A percentile compares a stretch with the other conserved stretches of the same genome.
phyloP scores from a whole-genome alignment of 208 protist species.

The Acanthamoeba sp. region DNA sequence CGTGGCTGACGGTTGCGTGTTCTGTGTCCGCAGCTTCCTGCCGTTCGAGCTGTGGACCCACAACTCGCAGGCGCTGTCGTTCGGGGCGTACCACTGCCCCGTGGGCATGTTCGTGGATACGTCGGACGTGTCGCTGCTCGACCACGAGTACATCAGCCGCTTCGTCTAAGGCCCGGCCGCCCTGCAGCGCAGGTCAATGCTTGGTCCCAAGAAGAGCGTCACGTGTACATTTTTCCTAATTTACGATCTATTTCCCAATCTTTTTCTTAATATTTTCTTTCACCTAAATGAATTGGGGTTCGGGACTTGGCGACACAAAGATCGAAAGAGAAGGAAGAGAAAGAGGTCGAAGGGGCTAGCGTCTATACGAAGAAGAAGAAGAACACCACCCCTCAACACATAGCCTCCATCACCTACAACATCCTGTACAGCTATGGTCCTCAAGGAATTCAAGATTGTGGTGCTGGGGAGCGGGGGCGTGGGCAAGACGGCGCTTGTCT shows the following conservation, averaged over 20 bases:
- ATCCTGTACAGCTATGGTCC: background rate
- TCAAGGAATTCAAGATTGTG: constrained; percentile 67
- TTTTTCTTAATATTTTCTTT: too few relatives aligned
- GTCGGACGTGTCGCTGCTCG: background rate
- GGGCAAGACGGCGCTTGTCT: constrained; percentile 53
- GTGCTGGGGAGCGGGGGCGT: constrained; percentile 58
- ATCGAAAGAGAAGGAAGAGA: too few relatives aligned
- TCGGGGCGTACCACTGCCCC: constrained; percentile 13
- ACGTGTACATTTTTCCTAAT: too few relatives aligned
- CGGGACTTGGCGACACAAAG: too few relatives aligned
- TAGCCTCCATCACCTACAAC: too few relatives aligned
- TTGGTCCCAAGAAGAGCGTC: too few relatives aligned
- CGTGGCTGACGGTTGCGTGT: background rate
- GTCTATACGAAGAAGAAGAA: too few relatives aligned
- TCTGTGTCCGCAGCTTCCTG: background rate
- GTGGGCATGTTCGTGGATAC: constrained; percentile 20
- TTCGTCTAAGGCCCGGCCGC: background rate
- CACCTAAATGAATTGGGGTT: too few relatives aligned
- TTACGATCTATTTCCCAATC: too few relatives aligned
- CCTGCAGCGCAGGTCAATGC: too few relatives aligned
- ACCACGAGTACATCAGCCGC: constrained; percentile 5
- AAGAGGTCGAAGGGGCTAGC: too few relatives aligned
- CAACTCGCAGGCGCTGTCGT: background rate
- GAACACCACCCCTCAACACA: too few relatives aligned
- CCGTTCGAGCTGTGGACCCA: constrained; percentile 7